A percentile compares a stretch with the other conserved stretches of the same genome.
Evolutionary conservation across 1,284 basidiomycete species (phyloP).

Genomic region (Termitomyces sp.): DNA sequence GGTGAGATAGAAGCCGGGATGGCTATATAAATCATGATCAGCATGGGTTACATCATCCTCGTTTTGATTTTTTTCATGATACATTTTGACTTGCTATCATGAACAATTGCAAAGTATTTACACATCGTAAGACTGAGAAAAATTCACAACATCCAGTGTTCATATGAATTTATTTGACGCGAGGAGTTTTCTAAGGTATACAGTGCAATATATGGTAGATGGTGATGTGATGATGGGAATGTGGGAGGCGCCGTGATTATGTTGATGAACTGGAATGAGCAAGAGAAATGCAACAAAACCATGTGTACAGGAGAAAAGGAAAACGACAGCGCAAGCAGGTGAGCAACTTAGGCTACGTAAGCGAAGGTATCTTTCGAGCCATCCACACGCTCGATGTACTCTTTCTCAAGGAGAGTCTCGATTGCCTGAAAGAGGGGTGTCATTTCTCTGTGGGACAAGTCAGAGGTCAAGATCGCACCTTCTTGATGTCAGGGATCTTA

Average conservation of each 20-base stretch:
- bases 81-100: neutral
- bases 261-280: neutral
- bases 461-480: slow-evolving; percentile 41
- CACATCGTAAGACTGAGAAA: neutral
- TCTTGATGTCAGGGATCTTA: slow-evolving; percentile 89
- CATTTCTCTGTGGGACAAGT: neutral
- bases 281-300: slow-evolving; percentile 7
- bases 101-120: too few relatives aligned
- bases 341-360: slow-evolving; percentile 49
- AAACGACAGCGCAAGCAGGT: slow-evolving; percentile 21
- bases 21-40: slow-evolving; percentile 23
- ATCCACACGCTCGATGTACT: slow-evolving; percentile 92
- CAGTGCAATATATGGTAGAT: slow-evolving; percentile 18
- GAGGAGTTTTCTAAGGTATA: slow-evolving; percentile 23
- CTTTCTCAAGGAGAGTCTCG: slow-evolving; percentile 94
- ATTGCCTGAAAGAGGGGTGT: slow-evolving; percentile 66
- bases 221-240: slow-evolving; percentile 6
- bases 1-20: slow-evolving; percentile 76
- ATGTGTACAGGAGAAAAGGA: neutral
- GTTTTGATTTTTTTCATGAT: neutral
- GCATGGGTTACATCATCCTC: neutral
- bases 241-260: slow-evolving; percentile 2
- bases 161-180: slow-evolving; percentile 2
- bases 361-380: slow-evolving; percentile 77
- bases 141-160: neutral